Evolutionary conservation across 306 rosid species (phyloP).

Genomic region (Mucuna pruriens): DNA sequence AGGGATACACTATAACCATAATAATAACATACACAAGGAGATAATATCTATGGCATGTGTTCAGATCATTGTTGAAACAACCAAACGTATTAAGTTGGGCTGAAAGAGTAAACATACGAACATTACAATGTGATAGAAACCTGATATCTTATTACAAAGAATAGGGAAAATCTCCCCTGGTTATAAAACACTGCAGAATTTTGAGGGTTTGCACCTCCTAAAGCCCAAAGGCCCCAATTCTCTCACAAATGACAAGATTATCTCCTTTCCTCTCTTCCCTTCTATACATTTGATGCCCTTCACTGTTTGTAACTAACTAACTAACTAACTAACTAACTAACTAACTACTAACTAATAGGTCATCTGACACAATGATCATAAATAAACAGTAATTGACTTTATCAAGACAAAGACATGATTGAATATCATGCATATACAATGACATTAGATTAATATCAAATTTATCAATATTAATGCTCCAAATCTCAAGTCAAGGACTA

Average conservation of each 20-base stretch:
- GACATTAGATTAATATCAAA: background rate
- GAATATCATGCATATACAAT: background rate
- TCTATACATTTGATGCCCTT: background rate
- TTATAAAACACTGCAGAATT: background rate
- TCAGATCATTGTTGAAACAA: slow-evolving; percentile 6
- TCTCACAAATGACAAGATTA: background rate
- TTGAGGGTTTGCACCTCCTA: background rate
- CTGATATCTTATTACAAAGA: background rate
- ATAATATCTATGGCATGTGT: background rate
- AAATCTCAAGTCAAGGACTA: background rate
- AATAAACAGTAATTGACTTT: slow-evolving; percentile 10
- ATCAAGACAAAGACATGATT: background rate
- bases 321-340: background rate
- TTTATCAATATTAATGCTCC: background rate
- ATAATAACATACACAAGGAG: background rate
- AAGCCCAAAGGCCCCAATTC: background rate
- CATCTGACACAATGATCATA: background rate
- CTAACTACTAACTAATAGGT: background rate
- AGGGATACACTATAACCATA: background rate
- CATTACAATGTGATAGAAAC: background rate
- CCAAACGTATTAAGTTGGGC: background rate
- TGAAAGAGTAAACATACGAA: background rate
- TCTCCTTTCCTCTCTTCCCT: background rate
- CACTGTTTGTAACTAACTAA: background rate
- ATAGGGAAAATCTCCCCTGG: background rate